Percentiles rank a stretch among this genome's conserved stretches.
Evolutionary conservation across 2,329 filamentous ascomycete genomes (phyloP).

Genomic region (Zasmidium angulare): DNA sequence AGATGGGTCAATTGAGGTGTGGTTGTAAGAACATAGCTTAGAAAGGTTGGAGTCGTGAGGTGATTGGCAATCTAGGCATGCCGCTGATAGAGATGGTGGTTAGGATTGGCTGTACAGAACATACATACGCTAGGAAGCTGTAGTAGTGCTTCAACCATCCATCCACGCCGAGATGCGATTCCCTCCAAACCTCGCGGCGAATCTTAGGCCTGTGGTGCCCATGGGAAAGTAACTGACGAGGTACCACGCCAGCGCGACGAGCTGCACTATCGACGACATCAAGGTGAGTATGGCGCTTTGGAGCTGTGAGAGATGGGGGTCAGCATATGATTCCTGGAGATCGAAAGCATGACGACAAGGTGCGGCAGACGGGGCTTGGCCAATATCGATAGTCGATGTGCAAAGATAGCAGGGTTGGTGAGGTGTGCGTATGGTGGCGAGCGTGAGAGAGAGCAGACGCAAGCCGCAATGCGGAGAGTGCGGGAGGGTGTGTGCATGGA

Average conservation of each 20-base stretch:
- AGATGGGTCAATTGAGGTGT: neutral
- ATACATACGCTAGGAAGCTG: neutral
- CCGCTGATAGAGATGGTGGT: neutral
- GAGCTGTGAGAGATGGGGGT: slow-evolving; percentile 57
- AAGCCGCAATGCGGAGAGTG: slow-evolving; percentile 3
- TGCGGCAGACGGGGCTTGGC: slow-evolving; percentile 12
- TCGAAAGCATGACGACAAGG: slow-evolving; percentile 10
- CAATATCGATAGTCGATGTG: neutral
- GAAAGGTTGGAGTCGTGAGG: too few species aligned
- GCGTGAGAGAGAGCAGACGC: slow-evolving; percentile 15
- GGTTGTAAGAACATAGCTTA: neutral
- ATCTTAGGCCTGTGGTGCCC: slow-evolving; percentile 83
- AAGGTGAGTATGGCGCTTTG: slow-evolving; percentile 82
- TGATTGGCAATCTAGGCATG: neutral
- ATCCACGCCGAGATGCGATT: slow-evolving; percentile 86
- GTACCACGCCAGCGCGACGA: slow-evolving; percentile 86
- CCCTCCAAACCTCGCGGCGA: slow-evolving; percentile 83
- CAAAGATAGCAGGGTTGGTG: neutral
- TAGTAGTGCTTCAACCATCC: slow-evolving; percentile 56
- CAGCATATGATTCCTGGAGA: slow-evolving; percentile 24
- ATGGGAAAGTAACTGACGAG: slow-evolving; percentile 97
- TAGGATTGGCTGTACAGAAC: neutral
- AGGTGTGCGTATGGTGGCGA: slow-evolving; percentile 6
- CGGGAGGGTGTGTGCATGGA: slow-evolving; percentile 14
- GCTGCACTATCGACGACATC: slow-evolving; percentile 77